Conservation (phyloP, 805 yeast species). For the Myxozyma melibiosi region DNA sequence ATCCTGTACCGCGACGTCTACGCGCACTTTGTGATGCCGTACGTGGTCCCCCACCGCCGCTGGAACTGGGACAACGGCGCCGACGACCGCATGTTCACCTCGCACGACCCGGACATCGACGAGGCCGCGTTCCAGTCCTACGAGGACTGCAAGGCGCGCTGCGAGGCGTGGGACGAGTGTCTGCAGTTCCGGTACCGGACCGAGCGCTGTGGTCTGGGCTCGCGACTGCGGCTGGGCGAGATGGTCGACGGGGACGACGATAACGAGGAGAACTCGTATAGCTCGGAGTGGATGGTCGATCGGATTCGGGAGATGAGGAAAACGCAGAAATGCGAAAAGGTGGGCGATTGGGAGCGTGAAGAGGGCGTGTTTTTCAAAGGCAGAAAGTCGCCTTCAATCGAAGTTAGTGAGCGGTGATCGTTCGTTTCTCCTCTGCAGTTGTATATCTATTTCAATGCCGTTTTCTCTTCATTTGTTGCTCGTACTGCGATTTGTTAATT, state of each 20-base stretch:
- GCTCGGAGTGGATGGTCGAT: constrained; percentile 42
- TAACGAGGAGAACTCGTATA: constrained; percentile 30
- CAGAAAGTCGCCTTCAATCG: neutral
- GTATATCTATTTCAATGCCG: neutral
- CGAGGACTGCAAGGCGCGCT: constrained; percentile 1
- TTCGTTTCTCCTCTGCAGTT: neutral
- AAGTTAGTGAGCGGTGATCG: neutral
- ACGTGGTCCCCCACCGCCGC: neutral
- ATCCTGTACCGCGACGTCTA: constrained; percentile 40
- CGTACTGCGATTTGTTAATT: neutral
- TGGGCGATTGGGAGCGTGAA: constrained; percentile 6
- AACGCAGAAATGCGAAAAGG: constrained; percentile 34
- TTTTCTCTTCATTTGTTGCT: neutral
- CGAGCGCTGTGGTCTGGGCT: constrained; percentile 14
- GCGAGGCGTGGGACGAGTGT: constrained; percentile 12
- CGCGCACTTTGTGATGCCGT: constrained; percentile 36
- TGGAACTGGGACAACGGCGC: constrained; percentile 23
- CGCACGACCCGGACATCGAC: neutral
- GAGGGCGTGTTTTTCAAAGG: constrained; percentile 8
- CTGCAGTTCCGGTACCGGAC: constrained; percentile 2
- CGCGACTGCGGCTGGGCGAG: constrained; percentile 6
- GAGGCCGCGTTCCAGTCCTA: constrained; percentile 2
- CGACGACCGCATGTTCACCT: constrained; percentile 3
- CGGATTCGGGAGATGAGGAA: constrained; percentile 39
- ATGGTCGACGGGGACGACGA: constrained; percentile 1